Evolutionary conservation across 257 asterid species (phyloP).

Genomic region (Fraxinus quadrangulata): DNA sequence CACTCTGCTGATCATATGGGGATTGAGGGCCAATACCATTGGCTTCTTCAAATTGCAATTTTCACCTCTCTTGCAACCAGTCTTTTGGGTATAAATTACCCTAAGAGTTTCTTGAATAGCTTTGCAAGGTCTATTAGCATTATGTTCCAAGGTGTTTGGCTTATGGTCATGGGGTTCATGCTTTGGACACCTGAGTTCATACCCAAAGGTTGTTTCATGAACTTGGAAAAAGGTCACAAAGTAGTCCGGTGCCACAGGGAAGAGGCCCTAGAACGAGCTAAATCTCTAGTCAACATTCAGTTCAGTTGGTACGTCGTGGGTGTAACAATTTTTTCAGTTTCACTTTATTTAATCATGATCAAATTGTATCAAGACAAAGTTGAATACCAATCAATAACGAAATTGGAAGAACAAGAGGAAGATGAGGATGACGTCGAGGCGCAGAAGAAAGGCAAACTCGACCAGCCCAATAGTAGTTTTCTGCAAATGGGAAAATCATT

Average conservation of each 20-base stretch:
- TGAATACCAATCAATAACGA: constrained; percentile 29
- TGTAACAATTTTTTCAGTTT: constrained; percentile 26
- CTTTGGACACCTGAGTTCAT: constrained; percentile 42
- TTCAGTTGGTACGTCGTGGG: constrained; percentile 49
- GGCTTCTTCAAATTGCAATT: constrained; percentile 42
- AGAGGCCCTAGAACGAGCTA: constrained; percentile 42
- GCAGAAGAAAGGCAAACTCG: constrained; percentile 22
- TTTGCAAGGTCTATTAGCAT: constrained; percentile 43
- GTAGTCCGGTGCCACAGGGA: constrained; percentile 40
- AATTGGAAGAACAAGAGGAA: constrained; percentile 26
- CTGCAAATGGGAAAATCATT: constrained; percentile 24
- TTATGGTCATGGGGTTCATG: constrained; percentile 50
- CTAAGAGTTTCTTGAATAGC: constrained; percentile 43
- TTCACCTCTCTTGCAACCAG: constrained; percentile 40
- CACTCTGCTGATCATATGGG: constrained; percentile 56
- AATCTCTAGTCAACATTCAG: constrained; percentile 42
- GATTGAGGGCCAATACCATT: constrained; percentile 50
- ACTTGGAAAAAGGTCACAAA: constrained; percentile 37
- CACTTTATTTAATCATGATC: constrained; percentile 28
- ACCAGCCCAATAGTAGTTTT: constrained; percentile 15
- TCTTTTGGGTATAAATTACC: constrained; percentile 34
- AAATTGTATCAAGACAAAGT: constrained; percentile 32
- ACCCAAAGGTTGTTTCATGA: constrained; percentile 37
- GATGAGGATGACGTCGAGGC: constrained; percentile 34
- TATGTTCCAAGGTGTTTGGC: constrained; percentile 52